phyloP scores from a whole-genome alignment of 192 early-diverging fungal species.

The Podila epicladia region DNA sequence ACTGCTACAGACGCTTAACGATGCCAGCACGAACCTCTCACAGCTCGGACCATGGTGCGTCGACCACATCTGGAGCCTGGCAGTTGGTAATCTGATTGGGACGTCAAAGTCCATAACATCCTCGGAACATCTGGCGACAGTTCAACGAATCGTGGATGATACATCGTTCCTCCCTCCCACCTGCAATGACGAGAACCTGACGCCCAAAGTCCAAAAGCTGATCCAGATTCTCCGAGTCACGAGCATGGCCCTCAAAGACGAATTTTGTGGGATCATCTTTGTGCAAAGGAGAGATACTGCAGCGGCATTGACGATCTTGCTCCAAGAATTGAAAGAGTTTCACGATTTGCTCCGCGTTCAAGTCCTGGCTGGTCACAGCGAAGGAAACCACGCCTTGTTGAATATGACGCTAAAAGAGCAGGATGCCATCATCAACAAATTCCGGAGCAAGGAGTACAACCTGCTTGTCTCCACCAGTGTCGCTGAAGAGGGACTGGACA shows the following conservation, averaged over 20 bases:
- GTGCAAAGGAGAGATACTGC: constrained; percentile 79
- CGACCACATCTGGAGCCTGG: constrained; percentile 72
- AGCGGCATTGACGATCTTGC: constrained; percentile 60
- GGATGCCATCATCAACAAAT: constrained; percentile 69
- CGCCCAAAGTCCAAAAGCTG: constrained; percentile 78
- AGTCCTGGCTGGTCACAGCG: constrained; percentile 70
- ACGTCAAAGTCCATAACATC: constrained; percentile 11
- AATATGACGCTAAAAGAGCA: constrained; percentile 64
- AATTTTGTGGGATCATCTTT: constrained; percentile 93
- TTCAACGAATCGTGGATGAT: constrained; percentile 16
- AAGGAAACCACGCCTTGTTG: constrained; percentile 46
- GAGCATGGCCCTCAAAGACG: constrained; percentile 11
- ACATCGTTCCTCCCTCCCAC: constrained; percentile 6
- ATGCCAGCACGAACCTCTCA: constrained; percentile 52
- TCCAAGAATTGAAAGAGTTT: constrained; percentile 66
- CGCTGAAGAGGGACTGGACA: constrained; percentile 95
- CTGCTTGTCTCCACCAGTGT: constrained; percentile 92
- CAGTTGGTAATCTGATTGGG: constrained; percentile 53
- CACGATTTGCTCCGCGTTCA: constrained; percentile 52
- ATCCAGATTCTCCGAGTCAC: constrained; percentile 64
- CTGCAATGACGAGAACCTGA: constrained; percentile 32
- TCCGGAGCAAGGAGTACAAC: constrained; percentile 75
- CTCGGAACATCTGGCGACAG: constrained; percentile 14
- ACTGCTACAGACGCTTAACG: constrained; percentile 54
- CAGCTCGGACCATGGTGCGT: constrained; percentile 84